Evolutionary conservation across 768 basidiomycete species (phyloP), one percentile per base, ranked within the genome.

Genomic region (Agrocybe praecox): DNA sequence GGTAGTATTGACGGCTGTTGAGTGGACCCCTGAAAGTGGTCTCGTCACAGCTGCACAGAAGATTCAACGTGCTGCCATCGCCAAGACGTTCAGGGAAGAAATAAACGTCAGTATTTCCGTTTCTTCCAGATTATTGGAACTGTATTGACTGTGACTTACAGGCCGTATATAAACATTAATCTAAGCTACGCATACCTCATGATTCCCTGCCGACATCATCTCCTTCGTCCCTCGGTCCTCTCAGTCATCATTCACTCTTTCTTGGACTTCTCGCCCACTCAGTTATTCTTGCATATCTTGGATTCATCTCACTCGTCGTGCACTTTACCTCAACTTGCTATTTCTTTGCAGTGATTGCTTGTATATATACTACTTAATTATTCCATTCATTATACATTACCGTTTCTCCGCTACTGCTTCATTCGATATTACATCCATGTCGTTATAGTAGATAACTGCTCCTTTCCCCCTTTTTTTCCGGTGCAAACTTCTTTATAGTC

Each of bases 11-110:
- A 88, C 89, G 6, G 67, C 87, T 24, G 90, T 94, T 4, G 93
- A 95, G 73, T 96, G 94, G 94, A 95, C 93, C 6, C 92, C 94
- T 0, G 90, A 96, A 78, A 91, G 70, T 57, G 94, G 92, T 36
- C 78, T 96, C 36, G 85, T 95, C 46, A 96, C 94, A 2, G 74
- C 74, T 50, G 74, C 74, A 10, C 74, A 75, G 62, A 75, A 75
- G 66, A 72, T 75, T 52, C 74, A 75, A 61, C 64, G 74, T 36
- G 56, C 62, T 32, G 72, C 65, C 65, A 73, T 75, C 62, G 70
- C 71, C 9, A 71, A 70, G 62, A 53, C 67, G 33, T 75, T 75
- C 59, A 70, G 62, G 53, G 60, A 63, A 15, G 62, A 73, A 57
- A 75, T 75, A 32, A 62, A 67, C 54, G 70, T 66, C 26, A 21